Evolutionary conservation across 2,329 filamentous ascomycete species (phyloP).

Genomic region (Lachnellula arida): DNA sequence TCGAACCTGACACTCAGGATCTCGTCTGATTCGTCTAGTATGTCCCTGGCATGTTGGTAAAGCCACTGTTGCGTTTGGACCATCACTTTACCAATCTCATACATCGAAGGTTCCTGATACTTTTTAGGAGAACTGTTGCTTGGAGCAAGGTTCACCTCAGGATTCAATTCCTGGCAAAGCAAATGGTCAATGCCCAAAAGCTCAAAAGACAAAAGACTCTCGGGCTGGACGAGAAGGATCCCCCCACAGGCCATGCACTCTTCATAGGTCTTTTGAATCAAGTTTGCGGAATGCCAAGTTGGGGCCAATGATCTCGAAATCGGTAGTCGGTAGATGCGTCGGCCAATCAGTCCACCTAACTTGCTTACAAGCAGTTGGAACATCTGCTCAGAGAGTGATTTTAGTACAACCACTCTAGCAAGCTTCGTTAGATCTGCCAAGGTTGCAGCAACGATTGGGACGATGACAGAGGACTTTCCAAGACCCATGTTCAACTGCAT

Average conservation of each 20-base stretch:
- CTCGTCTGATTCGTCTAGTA: slow-evolving; percentile 48
- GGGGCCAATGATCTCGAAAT: slow-evolving; percentile 49
- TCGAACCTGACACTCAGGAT: slow-evolving; percentile 37
- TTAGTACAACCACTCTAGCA: slow-evolving; percentile 55
- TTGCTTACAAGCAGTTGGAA: slow-evolving; percentile 49
- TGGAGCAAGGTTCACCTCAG: slow-evolving; percentile 1
- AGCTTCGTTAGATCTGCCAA: slow-evolving; percentile 48
- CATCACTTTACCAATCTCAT: slow-evolving; percentile 26
- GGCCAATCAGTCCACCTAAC: slow-evolving; percentile 50
- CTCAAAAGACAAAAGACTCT: slow-evolving; percentile 59
- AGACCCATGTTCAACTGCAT: slow-evolving; percentile 70
- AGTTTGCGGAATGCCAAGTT: slow-evolving; percentile 21
- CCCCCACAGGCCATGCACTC: slow-evolving; percentile 48
- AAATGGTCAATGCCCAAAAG: slow-evolving; percentile 53
- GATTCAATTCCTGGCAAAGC: slow-evolving; percentile 25
- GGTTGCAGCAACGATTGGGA: slow-evolving; percentile 54
- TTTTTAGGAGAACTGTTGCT: neutral
- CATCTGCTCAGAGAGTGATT: slow-evolving; percentile 58
- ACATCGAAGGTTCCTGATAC: neutral
- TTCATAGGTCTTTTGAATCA: slow-evolving; percentile 37
- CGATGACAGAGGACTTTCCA: slow-evolving; percentile 65
- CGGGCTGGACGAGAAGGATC: slow-evolving; percentile 56
- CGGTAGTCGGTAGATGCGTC: slow-evolving; percentile 52
- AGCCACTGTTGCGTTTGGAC: slow-evolving; percentile 39
- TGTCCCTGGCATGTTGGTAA: slow-evolving; percentile 39